A percentile compares a stretch with the other conserved stretches of the same genome.
These are phyloP conservation scores for Pythium guiyangense DNA, from an alignment of 352 stramenopile species.

Conservation along the genomic window DNA sequence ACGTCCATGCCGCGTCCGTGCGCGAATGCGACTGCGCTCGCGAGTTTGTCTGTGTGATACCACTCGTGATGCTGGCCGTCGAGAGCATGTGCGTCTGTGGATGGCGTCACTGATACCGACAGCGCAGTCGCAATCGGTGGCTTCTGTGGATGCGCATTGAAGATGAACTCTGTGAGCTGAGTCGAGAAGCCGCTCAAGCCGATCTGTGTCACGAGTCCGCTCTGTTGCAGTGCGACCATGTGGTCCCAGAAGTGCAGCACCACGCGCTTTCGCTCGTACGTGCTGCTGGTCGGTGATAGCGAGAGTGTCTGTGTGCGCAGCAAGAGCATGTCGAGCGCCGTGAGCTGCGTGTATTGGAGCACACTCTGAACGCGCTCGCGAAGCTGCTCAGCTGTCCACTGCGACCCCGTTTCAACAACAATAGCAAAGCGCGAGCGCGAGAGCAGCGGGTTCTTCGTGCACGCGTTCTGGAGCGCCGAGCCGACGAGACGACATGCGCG, in stretches of 20 bases:
- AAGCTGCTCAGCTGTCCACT: constrained; percentile 18
- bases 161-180: constrained; percentile 57
- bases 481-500: constrained; percentile 22
- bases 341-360: constrained; percentile 26
- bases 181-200: constrained; percentile 41
- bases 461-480: constrained; percentile 21
- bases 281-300: constrained; percentile 2
- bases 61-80: neutral
- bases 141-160: constrained; percentile 21
- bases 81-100: neutral
- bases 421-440: constrained; percentile 26
- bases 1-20: constrained; percentile 40
- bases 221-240: constrained; percentile 30
- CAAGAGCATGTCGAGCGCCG: constrained; percentile 40
- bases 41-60: constrained; percentile 1
- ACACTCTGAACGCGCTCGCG: constrained; percentile 22
- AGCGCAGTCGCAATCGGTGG: constrained; percentile 22
- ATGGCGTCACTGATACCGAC: neutral
- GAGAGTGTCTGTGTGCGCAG: constrained; percentile 22
- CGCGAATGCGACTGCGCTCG: constrained; percentile 26
- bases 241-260: constrained; percentile 40
- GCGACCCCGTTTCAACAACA: constrained; percentile 16
- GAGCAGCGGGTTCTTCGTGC: constrained; percentile 23
- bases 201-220: constrained; percentile 30
- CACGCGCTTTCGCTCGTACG: constrained; percentile 33